Conservation (phyloP, 2,329 filamentous ascomycete genomes). For the Fusarium agapanthi region DNA sequence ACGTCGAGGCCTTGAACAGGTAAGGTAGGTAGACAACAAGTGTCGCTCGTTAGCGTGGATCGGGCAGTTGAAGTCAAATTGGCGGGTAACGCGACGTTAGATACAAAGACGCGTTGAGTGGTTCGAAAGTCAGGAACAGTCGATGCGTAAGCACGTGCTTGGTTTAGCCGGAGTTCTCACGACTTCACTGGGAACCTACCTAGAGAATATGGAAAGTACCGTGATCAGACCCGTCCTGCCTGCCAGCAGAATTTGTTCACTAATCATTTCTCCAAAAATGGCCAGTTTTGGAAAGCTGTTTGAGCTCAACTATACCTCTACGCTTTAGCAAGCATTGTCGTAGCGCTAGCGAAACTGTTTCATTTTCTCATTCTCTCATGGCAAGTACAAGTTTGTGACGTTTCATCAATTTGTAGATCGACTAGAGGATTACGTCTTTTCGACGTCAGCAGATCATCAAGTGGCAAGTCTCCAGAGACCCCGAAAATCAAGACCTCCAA, state of each 20-base stretch:
- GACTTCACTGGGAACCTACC: background rate
- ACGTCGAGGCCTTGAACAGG: background rate
- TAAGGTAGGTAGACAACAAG: background rate
- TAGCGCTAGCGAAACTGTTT: background rate
- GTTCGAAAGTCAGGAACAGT: background rate
- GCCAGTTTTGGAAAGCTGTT: background rate
- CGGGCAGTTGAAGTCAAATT: conserved; percentile 3
- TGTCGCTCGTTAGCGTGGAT: conserved; percentile 1
- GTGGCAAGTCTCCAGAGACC: conserved; percentile 11
- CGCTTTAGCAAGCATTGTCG: background rate
- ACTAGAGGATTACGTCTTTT: conserved; percentile 18
- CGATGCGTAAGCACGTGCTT: conserved; percentile 33
- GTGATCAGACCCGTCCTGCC: background rate
- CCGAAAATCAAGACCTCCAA: background rate
- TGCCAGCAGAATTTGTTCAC: conserved; percentile 16
- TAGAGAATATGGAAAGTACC: background rate
- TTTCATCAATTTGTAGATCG: background rate
- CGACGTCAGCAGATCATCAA: conserved; percentile 25
- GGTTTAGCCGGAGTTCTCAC: conserved; percentile 14
- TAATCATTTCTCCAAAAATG: conserved; percentile 13
- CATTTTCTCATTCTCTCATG: background rate
- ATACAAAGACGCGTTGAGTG: conserved; percentile 23
- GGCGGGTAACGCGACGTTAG: conserved; percentile 24
- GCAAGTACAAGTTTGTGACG: background rate
- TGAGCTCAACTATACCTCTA: background rate